These are phyloP conservation scores for Picochlorum sp. DNA, from an alignment of 139 green algal genomes.

Conservation along the genomic window DNA sequence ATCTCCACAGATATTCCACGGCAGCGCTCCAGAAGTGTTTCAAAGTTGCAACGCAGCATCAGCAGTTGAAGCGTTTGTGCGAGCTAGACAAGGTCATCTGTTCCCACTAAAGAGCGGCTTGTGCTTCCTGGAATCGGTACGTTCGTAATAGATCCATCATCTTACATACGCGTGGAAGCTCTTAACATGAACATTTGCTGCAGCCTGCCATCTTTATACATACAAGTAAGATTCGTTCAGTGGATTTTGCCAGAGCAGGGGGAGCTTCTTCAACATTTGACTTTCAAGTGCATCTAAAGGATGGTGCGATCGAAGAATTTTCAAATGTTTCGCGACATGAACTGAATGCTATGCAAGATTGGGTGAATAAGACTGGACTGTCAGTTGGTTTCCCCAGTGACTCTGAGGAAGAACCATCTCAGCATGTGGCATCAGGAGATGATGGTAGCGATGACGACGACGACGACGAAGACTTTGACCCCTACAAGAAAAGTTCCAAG, in stretches of 20 bases:
- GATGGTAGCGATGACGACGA: slow-evolving; percentile 17
- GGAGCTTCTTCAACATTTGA: slow-evolving; percentile 38
- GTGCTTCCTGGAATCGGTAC: slow-evolving; percentile 27
- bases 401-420: not conserved
- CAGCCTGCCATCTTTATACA: slow-evolving; percentile 31
- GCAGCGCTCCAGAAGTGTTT: slow-evolving; percentile 10
- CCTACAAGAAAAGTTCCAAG: slow-evolving; percentile 7
- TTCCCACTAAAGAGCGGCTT: slow-evolving; percentile 24
- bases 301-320: slow-evolving; percentile 25
- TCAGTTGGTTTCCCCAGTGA: slow-evolving; percentile 12
- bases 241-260: slow-evolving; percentile 28
- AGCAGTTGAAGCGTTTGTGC: slow-evolving; percentile 20
- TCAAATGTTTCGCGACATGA: slow-evolving; percentile 18
- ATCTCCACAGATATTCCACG: slow-evolving; percentile 4
- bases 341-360: slow-evolving; percentile 9
- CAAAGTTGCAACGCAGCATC: not conserved
- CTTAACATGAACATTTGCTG: not conserved
- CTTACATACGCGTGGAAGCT: not conserved
- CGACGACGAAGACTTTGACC: slow-evolving; percentile 29
- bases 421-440: slow-evolving; percentile 6
- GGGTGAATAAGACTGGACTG: slow-evolving; percentile 11
- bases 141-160: not conserved
- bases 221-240: slow-evolving; percentile 5
- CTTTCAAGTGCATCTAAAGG: slow-evolving; percentile 20
- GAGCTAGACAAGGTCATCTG: slow-evolving; percentile 20